These are phyloP conservation scores for Candida sp. DNA, from an alignment of 1,139 yeast genomes.

Conservation along the genomic window DNA sequence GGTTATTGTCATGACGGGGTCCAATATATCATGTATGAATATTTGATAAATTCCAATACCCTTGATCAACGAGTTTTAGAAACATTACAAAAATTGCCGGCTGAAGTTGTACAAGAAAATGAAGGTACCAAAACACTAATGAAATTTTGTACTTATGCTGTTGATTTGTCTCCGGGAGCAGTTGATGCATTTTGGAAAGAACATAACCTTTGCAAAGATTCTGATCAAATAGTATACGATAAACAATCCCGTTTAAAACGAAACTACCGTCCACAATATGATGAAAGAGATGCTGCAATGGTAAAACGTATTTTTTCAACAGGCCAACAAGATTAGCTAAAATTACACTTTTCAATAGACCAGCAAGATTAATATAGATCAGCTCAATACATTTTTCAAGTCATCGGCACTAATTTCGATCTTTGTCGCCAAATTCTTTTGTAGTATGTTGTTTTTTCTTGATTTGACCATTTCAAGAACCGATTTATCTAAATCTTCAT, in stretches of 20 bases:
- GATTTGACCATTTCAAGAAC: constrained; percentile 25
- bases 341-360: not conserved
- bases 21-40: constrained; percentile 24
- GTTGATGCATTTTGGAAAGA: constrained; percentile 13
- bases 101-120: constrained; percentile 7
- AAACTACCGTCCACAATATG: constrained; percentile 18
- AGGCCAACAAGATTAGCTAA: not conserved
- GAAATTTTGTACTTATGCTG: constrained; percentile 4
- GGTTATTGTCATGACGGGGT: constrained; percentile 24
- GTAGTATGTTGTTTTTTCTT: constrained; percentile 15
- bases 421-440: constrained; percentile 18
- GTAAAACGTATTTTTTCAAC: constrained; percentile 15
- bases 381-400: constrained; percentile 17
- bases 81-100: constrained; percentile 15
- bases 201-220: constrained; percentile 6
- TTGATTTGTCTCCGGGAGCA: not conserved
- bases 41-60: constrained; percentile 14
- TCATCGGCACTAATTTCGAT: constrained; percentile 39
- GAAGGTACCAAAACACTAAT: constrained; percentile 6
- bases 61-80: constrained; percentile 10
- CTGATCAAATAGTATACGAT: not conserved
- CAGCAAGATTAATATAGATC: not conserved
- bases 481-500: constrained; percentile 26
- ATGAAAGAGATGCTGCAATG: constrained; percentile 22
- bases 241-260: constrained; percentile 8